Conservation (phyloP, 192 early-diverging fungal species). For the Geranomyces michiganensis region DNA sequence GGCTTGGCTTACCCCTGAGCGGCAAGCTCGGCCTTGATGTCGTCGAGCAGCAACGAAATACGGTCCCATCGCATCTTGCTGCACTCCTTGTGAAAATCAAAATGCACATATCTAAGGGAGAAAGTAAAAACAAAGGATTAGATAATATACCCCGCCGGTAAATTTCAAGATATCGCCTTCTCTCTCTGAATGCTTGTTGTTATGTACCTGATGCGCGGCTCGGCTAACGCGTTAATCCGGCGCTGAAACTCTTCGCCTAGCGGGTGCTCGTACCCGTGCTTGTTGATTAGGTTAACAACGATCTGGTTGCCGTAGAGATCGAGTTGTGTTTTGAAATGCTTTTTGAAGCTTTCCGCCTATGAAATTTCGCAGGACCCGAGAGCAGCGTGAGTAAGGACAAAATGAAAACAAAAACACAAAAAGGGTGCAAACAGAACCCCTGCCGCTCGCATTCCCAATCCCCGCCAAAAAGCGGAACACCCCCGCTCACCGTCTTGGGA, state of each 20-base stretch:
- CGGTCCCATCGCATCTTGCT: constrained; percentile 94
- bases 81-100: constrained; percentile 98
- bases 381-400: background rate
- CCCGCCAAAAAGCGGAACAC: no score
- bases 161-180: no score
- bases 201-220: constrained; percentile 42
- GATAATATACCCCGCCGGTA: no score
- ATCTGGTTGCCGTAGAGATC: constrained; percentile 79
- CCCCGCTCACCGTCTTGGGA: constrained; percentile 61
- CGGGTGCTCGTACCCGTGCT: constrained; percentile 84
- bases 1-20: constrained; percentile 68
- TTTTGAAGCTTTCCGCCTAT: constrained; percentile 66
- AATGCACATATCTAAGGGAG: constrained; percentile 71
- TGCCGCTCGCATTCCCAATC: no score
- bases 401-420: constrained; percentile 22
- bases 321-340: constrained; percentile 76
- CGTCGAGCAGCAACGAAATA: constrained; percentile 78
- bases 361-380: no score
- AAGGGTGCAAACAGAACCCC: constrained; percentile 11
- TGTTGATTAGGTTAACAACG: constrained; percentile 93
- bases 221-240: constrained; percentile 54
- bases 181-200: background rate
- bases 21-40: constrained; percentile 69
- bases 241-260: constrained; percentile 81
- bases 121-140: background rate